These are phyloP conservation scores for Aspergillus sp. DNA, from an alignment of 2,329 filamentous ascomycete genomes.

Conservation along the genomic window DNA sequence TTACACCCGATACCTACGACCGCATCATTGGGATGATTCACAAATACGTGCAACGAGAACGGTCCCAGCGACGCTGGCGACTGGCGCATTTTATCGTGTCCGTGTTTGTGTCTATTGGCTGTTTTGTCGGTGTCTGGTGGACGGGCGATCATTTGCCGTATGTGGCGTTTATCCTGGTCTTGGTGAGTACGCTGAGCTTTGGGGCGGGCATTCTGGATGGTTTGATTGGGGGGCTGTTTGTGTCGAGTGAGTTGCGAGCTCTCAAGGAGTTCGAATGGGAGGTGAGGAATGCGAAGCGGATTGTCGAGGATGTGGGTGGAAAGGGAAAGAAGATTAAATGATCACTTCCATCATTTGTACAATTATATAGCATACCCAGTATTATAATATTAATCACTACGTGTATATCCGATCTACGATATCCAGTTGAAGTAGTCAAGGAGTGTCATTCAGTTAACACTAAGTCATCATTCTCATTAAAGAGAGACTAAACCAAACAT, in stretches of 20 bases:
- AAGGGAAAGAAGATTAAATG: neutral
- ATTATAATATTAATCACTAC: neutral
- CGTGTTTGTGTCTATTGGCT: slow-evolving; percentile 64
- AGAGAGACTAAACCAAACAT: neutral
- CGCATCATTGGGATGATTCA: slow-evolving; percentile 68
- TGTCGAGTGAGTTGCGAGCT: slow-evolving; percentile 74
- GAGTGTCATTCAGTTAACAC: neutral
- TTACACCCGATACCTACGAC: slow-evolving; percentile 56
- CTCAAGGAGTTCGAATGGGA: slow-evolving; percentile 94
- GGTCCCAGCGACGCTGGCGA: slow-evolving; percentile 66
- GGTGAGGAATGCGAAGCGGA: slow-evolving; percentile 60
- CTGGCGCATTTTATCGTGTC: slow-evolving; percentile 68
- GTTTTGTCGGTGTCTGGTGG: slow-evolving; percentile 83
- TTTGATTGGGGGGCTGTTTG: slow-evolving; percentile 80
- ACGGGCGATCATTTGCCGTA: slow-evolving; percentile 60
- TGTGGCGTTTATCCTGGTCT: slow-evolving; percentile 72
- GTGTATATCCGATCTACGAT: too few species aligned
- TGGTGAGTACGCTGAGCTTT: slow-evolving; percentile 74
- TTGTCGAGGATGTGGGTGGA: neutral
- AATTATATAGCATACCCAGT: neutral
- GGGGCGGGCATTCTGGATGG: slow-evolving; percentile 76
- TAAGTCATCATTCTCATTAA: neutral
- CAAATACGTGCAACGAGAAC: slow-evolving; percentile 66
- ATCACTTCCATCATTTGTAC: neutral
- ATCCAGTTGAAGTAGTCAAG: too few species aligned